Evolutionary conservation across 805 yeast species (phyloP).

Genomic region (Kregervanrija pseudodelftensis): DNA sequence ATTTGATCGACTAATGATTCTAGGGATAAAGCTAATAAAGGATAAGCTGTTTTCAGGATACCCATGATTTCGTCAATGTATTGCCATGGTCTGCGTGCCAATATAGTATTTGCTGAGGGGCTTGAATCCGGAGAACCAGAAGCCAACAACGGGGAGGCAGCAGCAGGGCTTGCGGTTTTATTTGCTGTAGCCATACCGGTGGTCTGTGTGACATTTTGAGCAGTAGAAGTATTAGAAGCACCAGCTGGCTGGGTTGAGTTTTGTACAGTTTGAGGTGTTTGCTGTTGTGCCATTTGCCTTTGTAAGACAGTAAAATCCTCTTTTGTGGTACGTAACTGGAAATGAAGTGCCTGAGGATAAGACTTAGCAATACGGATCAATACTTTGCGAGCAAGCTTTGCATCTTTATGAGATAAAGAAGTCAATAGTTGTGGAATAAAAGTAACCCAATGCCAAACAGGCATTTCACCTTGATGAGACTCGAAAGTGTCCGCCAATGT

Average conservation of each 20-base stretch:
- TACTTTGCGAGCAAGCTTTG: slow-evolving; percentile 79
- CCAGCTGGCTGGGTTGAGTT: slow-evolving; percentile 6
- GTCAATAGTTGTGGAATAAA: slow-evolving; percentile 91
- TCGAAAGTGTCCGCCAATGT: slow-evolving; percentile 83
- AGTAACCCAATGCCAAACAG: slow-evolving; percentile 99
- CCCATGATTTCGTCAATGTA: slow-evolving; percentile 90
- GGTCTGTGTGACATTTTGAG: neutral
- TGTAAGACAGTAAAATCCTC: slow-evolving; percentile 89
- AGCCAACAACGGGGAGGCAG: neutral
- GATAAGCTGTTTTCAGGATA: slow-evolving; percentile 92
- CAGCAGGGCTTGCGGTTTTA: slow-evolving; percentile 1
- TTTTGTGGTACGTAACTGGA: slow-evolving; percentile 89
- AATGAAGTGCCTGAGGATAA: slow-evolving; percentile 95
- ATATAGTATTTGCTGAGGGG: slow-evolving; percentile 17
- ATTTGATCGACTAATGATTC: slow-evolving; percentile 96
- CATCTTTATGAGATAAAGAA: slow-evolving; percentile 86
- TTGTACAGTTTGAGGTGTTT: slow-evolving; percentile 4
- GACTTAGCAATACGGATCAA: slow-evolving; percentile 89
- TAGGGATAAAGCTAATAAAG: slow-evolving; percentile 81
- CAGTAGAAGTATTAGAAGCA: slow-evolving; percentile 1
- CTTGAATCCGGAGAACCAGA: neutral
- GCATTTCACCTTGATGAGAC: slow-evolving; percentile 89
- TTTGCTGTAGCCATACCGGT: slow-evolving; percentile 3
- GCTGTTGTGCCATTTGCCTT: slow-evolving; percentile 46
- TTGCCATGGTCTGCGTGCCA: slow-evolving; percentile 76